Conservation (phyloP, 2,329 filamentous ascomycete genomes). For the Apiospora pterosperma region DNA sequence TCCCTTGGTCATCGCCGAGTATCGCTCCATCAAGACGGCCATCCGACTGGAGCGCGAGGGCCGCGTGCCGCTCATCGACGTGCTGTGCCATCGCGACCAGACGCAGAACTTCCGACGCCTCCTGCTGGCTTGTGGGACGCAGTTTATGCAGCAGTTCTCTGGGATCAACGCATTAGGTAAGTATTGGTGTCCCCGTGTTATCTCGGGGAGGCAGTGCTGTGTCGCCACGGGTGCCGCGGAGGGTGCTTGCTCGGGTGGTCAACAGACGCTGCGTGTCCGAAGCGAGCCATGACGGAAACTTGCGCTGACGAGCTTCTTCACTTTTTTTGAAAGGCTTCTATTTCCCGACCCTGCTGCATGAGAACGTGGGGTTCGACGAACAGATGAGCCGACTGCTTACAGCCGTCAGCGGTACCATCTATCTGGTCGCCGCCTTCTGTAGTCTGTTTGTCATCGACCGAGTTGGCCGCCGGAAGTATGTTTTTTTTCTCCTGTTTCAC, state of each 20-base stretch:
- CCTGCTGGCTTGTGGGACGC: slow-evolving; percentile 41
- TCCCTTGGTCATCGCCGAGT: slow-evolving; percentile 27
- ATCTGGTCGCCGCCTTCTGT: slow-evolving; percentile 32
- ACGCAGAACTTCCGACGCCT: slow-evolving; percentile 35
- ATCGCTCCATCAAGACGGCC: slow-evolving; percentile 31
- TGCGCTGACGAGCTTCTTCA: not conserved
- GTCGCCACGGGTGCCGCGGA: too few species aligned
- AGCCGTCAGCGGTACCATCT: slow-evolving; percentile 44
- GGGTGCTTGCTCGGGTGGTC: too few species aligned
- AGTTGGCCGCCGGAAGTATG: slow-evolving; percentile 35
- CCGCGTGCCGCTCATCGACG: slow-evolving; percentile 28
- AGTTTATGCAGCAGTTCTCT: slow-evolving; percentile 47
- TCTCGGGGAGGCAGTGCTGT: not conserved
- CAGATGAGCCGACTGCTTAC: slow-evolving; percentile 51
- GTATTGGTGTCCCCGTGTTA: not conserved
- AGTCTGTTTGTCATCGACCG: slow-evolving; percentile 37
- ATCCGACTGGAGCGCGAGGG: slow-evolving; percentile 32
- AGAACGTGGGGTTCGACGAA: slow-evolving; percentile 51
- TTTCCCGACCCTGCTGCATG: slow-evolving; percentile 52
- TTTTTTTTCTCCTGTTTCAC: not conserved
- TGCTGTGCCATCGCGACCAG: slow-evolving; percentile 32
- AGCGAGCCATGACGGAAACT: not conserved
- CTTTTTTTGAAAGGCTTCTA: slow-evolving; percentile 30
- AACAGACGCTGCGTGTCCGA: not conserved
- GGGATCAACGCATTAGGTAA: slow-evolving; percentile 35